Base-by-base conservation (phyloP, 257 asterid species). In the Nicotiana obtusifolia region DNA sequence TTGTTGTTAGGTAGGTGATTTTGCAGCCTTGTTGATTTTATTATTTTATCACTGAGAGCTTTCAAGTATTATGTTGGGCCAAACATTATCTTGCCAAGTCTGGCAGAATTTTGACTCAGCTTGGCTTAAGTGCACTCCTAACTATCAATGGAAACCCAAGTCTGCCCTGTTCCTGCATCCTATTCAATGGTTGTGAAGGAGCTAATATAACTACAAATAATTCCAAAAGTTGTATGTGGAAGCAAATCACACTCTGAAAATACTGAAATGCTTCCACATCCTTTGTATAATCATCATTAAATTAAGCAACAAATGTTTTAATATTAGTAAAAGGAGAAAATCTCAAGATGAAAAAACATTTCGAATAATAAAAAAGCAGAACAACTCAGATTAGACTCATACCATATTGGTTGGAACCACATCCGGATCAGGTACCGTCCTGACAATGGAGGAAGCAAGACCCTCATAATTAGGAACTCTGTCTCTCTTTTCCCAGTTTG, bases 401-500 rank as follows among this genome's bases (percentile, higher is more conserved):
- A 85, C 88, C 85, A 78, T 69, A 81, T 52, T 82, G 78, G 88
- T 44, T 20, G 82, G 81, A 41, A 41, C 82, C 33, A 81, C 71
- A 80, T 91, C 88, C 77, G 85, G 89, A 84, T 87, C 78, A 86
- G 80, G 79, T 82, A 82, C 60, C 82, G 88, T 86, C 86, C 89
- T 91, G 9, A 92, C 87, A 82, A 81, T 89, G 91, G 90, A 86
- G 80, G 94, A 87, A 77, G 91, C 78, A 80, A 85, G 73, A 81
- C 87, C 88, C 54, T 88, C 89, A 76, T 86, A 89, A 82, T 84
- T 83, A 80, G 91, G 82, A 86, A 81, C 86, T 88, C 91, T 92
- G 62, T 91, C 93, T 84, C 81, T 92, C 84, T 87, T 92, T 85
- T 92, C 97, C 97, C 94, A 92, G 80, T 87, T 92, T 66, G 92